A percentile compares a stretch with the other conserved stretches of the same genome.
Conservation (phyloP, 2,329 filamentous ascomycete genomes). For the Penicillium olsonii region DNA sequence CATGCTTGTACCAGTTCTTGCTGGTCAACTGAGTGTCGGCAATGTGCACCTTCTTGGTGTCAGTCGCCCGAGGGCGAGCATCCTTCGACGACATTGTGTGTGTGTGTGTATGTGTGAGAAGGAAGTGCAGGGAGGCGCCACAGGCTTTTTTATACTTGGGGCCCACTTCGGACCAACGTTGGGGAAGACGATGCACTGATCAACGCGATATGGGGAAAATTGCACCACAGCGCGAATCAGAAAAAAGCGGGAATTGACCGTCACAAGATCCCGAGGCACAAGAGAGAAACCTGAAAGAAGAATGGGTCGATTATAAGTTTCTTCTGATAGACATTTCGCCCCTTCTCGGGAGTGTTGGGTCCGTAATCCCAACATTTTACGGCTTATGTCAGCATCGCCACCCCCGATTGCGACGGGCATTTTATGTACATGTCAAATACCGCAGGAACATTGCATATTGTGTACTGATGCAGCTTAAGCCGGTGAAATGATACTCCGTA, state of each 20-base stretch:
- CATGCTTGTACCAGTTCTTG: constrained; percentile 85
- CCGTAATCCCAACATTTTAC: constrained; percentile 33
- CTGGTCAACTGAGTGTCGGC: constrained; percentile 77
- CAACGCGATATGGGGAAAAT: constrained; percentile 25
- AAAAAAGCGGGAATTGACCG: constrained; percentile 5
- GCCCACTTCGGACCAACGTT: constrained; percentile 29
- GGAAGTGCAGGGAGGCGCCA: constrained; percentile 9
- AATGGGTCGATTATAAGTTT: constrained; percentile 10
- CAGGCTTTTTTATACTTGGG: constrained; percentile 25
- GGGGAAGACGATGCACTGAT: constrained; percentile 23
- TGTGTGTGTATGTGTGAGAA: constrained; percentile 13
- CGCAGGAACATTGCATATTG: too few relatives aligned
- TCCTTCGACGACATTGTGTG: constrained; percentile 42
- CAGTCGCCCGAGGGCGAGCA: constrained; percentile 34
- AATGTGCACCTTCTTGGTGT: constrained; percentile 77
- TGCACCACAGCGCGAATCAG: constrained; percentile 18
- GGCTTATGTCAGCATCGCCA: too few relatives aligned
- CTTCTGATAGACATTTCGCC: constrained; percentile 6
- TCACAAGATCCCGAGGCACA: constrained; percentile 34
- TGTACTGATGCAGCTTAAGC: too few relatives aligned
- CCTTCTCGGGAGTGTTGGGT: constrained; percentile 28
- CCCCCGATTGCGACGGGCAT: too few relatives aligned
- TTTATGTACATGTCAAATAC: too few relatives aligned
- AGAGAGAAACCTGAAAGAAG: not conserved
- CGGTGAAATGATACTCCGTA: too few relatives aligned